Base-by-base conservation (phyloP, 2,329 filamentous ascomycete genomes). In the Calonectria henricotiae region DNA sequence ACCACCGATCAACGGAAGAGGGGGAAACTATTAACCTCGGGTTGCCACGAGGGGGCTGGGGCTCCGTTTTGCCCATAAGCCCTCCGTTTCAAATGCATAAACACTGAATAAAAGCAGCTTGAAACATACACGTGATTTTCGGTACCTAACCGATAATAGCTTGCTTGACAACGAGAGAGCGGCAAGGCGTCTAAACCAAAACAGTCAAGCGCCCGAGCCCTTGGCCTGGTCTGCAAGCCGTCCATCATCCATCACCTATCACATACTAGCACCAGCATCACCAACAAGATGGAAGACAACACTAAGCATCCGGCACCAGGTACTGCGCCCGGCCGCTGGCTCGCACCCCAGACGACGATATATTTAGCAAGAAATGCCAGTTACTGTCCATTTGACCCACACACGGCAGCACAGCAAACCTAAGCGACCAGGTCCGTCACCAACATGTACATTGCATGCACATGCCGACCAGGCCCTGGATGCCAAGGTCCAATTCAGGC, bases 341-440 rank as follows among this genome's bases (percentile, higher is more conserved):
- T 32, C 17, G 32, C 15, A 58, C 66, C 68, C 58, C 20, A 39
- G 62, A 61, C 41, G 44, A 25, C 46, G 68, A 75, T 74, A 73
- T 76, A 76, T 76, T 76, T 76, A 76, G 74, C 62, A 76, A 71
- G 62, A 46, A 43, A 35, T 68, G n/a, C 51, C 20, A 37, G 32
- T 27, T 58, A 58, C 30, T 61, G 43, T 49, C 30, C 23, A 32
- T 39, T 66, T 51, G 64, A 54, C 64, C 64, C 55, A 54, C 65
- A 46, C 51, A 55, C 55, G 55, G 55, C 39, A 17, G 64, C 47
- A 41, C 62, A 69, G 49, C 51, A 67, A 70, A 65, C 63, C 62
- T 58, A 46, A 58, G 54, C 66, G 63, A 37, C 64, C 55, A 67
- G 35, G 44, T 41, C 44, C 60, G 68, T 62, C 55, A 63, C 43